Evolutionary conservation across 306 rosid species (phyloP).

Genomic region (Mimosa pudica): DNA sequence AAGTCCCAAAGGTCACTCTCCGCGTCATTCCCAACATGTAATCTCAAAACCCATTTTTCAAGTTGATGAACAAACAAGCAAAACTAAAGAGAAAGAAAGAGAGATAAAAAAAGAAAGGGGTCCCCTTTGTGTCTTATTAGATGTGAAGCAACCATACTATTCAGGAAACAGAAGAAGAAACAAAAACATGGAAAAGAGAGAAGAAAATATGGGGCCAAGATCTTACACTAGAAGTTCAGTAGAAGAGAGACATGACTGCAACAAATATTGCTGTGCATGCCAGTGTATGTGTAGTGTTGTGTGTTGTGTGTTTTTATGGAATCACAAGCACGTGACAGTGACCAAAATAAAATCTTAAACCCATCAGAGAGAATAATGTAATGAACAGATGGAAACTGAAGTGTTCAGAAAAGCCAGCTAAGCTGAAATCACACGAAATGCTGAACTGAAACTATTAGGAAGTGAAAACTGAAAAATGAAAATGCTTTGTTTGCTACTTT

Average conservation of each 20-base stretch:
- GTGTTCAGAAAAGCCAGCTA: neutral
- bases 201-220: conserved; percentile 21
- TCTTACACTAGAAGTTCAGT: conserved; percentile 32
- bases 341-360: too few relatives aligned
- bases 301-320: conserved; percentile 5
- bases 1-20: conserved; percentile 16
- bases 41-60: conserved; percentile 7
- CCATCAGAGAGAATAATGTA: conserved; percentile 27
- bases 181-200: conserved; percentile 14
- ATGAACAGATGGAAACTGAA: conserved; percentile 28
- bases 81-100: neutral
- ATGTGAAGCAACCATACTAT: conserved; percentile 35
- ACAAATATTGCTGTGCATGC: conserved; percentile 35
- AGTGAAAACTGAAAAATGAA: conserved; percentile 20
- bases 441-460: conserved; percentile 32
- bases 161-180: conserved; percentile 25
- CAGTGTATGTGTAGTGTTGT: neutral
- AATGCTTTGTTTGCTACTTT: neutral
- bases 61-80: conserved; percentile 29
- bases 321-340: conserved; percentile 22
- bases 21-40: conserved; percentile 19
- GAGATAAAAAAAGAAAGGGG: neutral
- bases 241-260: conserved; percentile 44
- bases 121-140: conserved; percentile 33
- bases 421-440: conserved; percentile 31